Percentiles rank a stretch among this genome's conserved stretches.
Conservation (phyloP, 345 rosid genomes). For the Kernera saxatilis region DNA sequence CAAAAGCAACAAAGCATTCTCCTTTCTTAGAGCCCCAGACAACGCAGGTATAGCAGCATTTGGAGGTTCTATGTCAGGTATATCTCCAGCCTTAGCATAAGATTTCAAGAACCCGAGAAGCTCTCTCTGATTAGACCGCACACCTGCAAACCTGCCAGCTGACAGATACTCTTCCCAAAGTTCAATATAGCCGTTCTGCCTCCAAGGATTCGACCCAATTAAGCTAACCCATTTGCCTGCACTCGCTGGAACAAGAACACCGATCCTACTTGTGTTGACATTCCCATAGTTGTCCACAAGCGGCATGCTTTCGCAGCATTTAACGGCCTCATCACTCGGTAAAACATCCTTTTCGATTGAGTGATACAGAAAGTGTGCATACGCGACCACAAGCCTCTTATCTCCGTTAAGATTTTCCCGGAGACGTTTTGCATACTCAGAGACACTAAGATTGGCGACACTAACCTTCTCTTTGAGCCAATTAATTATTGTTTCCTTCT, state of each 20-base stretch:
- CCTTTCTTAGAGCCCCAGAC: conserved; percentile 43
- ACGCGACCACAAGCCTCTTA: conserved; percentile 38
- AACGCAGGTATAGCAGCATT: conserved; percentile 46
- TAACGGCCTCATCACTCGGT: conserved; percentile 13
- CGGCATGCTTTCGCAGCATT: conserved; percentile 41
- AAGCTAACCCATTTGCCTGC: conserved; percentile 59
- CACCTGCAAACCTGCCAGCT: conserved; percentile 34
- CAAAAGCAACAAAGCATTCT: conserved; percentile 52
- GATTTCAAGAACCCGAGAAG: conserved; percentile 41
- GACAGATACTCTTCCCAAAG: conserved; percentile 48
- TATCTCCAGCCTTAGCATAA: conserved; percentile 37
- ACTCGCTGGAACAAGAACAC: conserved; percentile 61
- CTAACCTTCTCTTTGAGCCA: conserved; percentile 39
- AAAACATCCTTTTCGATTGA: conserved; percentile 28
- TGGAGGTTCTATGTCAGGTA: conserved; percentile 55
- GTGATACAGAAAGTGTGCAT: conserved; percentile 51
- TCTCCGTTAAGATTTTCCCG: conserved; percentile 16
- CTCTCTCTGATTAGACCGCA: conserved; percentile 20
- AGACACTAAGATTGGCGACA: conserved; percentile 9
- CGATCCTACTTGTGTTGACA: conserved; percentile 17
- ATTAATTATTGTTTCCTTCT: conserved; percentile 12
- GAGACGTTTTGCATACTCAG: conserved; percentile 31
- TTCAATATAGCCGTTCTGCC: conserved; percentile 38
- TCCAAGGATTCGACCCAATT: conserved; percentile 54
- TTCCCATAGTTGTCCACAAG: conserved; percentile 49